A percentile compares a stretch with the other conserved stretches of the same genome.
phyloP scores from a whole-genome alignment of 176 grass and related monocot genomes.

The Cocos nucifera region DNA sequence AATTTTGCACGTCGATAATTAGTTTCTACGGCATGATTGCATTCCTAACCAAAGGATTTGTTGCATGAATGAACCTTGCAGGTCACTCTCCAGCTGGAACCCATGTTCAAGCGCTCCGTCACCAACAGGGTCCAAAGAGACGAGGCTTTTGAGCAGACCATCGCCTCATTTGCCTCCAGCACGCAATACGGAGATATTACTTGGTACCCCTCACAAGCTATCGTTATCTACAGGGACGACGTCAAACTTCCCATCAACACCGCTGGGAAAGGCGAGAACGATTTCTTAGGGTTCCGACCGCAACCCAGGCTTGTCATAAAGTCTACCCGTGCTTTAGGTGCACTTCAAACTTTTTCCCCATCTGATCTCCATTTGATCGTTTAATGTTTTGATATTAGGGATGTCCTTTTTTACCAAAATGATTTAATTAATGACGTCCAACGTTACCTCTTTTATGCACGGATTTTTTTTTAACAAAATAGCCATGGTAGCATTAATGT shows the following conservation, averaged over 20 bases:
- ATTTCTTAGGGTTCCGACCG: constrained; percentile 57
- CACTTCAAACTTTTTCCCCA: too few relatives aligned
- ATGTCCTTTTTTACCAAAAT: too few relatives aligned
- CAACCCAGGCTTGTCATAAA: constrained; percentile 14
- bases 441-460: too few relatives aligned
- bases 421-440: too few relatives aligned
- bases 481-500: too few relatives aligned
- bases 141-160: constrained; percentile 30
- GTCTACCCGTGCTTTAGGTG: too few relatives aligned
- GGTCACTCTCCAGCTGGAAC: constrained; percentile 47
- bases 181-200: constrained; percentile 57
- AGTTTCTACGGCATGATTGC: neutral
- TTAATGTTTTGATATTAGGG: too few relatives aligned
- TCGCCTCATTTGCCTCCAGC: constrained; percentile 28
- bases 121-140: constrained; percentile 40
- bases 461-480: too few relatives aligned
- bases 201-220: constrained; percentile 42
- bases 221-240: constrained; percentile 50
- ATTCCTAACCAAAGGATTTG: neutral
- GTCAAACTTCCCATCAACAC: constrained; percentile 36
- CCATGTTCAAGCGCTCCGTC: constrained; percentile 69
- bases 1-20: neutral
- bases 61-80: constrained; percentile 3
- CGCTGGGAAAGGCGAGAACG: constrained; percentile 31
- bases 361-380: too few relatives aligned